Conservation (phyloP, 768 basidiomycete genomes). For the Leccinum pellstonianum region DNA sequence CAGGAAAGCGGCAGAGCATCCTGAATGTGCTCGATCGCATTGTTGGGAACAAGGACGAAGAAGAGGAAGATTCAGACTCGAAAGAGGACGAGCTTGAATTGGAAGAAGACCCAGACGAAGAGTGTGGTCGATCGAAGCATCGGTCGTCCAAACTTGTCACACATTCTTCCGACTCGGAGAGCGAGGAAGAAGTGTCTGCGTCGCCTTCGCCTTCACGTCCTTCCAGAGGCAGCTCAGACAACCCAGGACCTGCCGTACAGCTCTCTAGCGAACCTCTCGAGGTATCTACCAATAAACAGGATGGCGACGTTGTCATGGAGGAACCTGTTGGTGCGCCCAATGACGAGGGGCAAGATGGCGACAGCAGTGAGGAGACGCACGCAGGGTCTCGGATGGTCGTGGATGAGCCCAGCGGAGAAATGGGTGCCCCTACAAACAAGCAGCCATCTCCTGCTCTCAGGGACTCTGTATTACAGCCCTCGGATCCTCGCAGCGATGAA, state of each 20-base stretch:
- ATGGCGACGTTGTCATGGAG: constrained; percentile 8
- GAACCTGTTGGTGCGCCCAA: constrained; percentile 1
- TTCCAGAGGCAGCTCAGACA: constrained; percentile 35
- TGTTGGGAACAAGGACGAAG: constrained; percentile 30
- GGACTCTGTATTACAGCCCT: neutral
- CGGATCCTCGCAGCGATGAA: neutral
- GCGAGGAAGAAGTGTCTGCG: constrained; percentile 33
- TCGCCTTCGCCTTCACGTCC: constrained; percentile 16
- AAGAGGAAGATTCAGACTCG: constrained; percentile 39
- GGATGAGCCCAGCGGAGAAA: constrained; percentile 10
- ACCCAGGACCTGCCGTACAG: constrained; percentile 29
- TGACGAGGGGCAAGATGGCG: constrained; percentile 4
- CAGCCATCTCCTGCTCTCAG: neutral
- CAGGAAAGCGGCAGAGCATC: constrained; percentile 18
- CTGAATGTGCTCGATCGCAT: constrained; percentile 31
- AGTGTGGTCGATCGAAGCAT: constrained; percentile 33
- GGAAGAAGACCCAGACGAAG: constrained; percentile 40
- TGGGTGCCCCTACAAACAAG: neutral
- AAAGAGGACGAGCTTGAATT: constrained; percentile 43
- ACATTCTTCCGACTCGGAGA: constrained; percentile 33
- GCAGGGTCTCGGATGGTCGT: constrained; percentile 19
- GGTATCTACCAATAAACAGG: neutral
- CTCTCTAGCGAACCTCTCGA: neutral
- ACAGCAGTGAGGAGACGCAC: constrained; percentile 20
- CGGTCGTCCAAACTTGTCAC: constrained; percentile 33